These are phyloP conservation scores for Populus simonii DNA, from an alignment of 345 rosid species.

Conservation along the genomic window DNA sequence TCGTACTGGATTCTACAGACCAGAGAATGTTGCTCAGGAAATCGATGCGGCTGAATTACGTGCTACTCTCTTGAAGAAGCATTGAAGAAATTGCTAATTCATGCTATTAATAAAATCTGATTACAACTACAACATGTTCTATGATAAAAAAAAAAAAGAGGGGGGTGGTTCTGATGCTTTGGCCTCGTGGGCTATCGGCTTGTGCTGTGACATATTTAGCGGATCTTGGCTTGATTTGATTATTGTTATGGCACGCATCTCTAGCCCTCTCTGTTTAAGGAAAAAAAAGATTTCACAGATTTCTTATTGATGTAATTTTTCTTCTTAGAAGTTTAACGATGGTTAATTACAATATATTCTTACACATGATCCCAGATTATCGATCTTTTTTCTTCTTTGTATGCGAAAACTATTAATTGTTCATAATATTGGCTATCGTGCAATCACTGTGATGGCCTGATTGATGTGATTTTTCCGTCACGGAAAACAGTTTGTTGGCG, in stretches of 20 bases:
- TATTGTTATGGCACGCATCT: background rate
- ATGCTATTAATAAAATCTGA: background rate
- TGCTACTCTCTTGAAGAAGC: conserved; percentile 57
- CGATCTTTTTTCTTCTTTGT: background rate
- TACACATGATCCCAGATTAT: background rate
- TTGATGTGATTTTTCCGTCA: no score
- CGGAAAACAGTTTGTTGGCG: no score
- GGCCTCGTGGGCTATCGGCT: background rate
- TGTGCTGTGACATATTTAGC: background rate
- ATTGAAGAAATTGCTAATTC: background rate
- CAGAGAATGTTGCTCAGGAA: conserved; percentile 59
- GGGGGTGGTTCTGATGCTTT: background rate
- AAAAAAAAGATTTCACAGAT: background rate
- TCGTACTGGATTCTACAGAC: conserved; percentile 76
- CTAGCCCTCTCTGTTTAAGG: background rate
- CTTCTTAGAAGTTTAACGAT: background rate
- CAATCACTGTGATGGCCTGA: no score
- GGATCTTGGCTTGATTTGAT: background rate
- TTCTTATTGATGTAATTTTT: background rate
- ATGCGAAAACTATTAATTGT: background rate
- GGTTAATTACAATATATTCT: background rate
- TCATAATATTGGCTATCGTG: background rate
- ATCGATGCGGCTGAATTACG: conserved; percentile 68
- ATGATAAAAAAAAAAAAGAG: background rate
- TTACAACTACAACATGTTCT: background rate